Conservation (phyloP, 495 filamentous ascomycete species). For the Pyrenula massariospora region DNA sequence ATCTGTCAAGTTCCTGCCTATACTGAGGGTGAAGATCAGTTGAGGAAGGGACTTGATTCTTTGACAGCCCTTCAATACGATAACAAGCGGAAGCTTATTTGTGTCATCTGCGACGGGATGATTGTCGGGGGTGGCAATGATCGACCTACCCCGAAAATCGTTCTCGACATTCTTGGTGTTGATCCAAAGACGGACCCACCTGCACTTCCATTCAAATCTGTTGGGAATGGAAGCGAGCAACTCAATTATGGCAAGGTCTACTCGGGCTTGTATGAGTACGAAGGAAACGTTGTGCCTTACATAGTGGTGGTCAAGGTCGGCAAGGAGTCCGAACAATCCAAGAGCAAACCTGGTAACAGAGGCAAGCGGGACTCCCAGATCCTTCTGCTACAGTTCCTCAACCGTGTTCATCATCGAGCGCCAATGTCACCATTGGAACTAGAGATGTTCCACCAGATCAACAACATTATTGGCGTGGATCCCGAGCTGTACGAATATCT, state of each 20-base stretch:
- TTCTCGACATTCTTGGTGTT: conserved; percentile 91
- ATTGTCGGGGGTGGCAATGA: conserved; percentile 96
- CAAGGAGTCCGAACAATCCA: conserved; percentile 87
- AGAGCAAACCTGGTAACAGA: conserved; percentile 90
- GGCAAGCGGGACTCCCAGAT: conserved; percentile 98
- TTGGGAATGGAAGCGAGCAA: conserved; percentile 82
- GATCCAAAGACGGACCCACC: conserved; percentile 95
- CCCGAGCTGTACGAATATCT: conserved; percentile 96
- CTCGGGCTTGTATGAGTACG: conserved; percentile 92
- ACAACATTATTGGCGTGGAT: conserved; percentile 97
- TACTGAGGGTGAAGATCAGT: conserved; percentile 90
- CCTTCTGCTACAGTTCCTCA: conserved; percentile 74
- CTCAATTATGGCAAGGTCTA: conserved; percentile 98
- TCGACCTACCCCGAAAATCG: conserved; percentile 92
- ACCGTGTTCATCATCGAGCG: conserved; percentile 87
- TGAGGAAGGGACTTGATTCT: conserved; percentile 87
- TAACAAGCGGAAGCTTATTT: conserved; percentile 92
- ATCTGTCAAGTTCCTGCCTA: conserved; percentile 97
- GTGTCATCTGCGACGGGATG: conserved; percentile 89
- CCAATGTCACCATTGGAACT: conserved; percentile 93
- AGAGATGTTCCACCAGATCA: conserved; percentile 98
- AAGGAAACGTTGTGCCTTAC: conserved; percentile 96
- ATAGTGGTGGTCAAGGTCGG: conserved; percentile 93
- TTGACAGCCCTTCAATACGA: conserved; percentile 90
- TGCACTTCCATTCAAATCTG: conserved; percentile 80